Conservation (phyloP, 352 stramenopile species). For the Globisporangium heterothallicum region DNA sequence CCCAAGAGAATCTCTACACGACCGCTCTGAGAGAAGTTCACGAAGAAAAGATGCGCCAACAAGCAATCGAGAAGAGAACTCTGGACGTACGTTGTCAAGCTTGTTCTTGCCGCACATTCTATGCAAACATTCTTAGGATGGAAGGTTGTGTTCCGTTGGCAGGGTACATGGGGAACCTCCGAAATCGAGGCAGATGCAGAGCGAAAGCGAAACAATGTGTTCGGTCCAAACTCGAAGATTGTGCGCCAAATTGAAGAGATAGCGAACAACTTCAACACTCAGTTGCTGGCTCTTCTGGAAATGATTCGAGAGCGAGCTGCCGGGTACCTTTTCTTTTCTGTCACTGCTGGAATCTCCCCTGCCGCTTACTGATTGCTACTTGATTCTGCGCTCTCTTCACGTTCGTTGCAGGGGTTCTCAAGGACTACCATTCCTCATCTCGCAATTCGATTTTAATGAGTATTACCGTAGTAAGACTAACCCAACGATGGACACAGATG, state of each 20-base stretch:
- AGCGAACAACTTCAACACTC: slow-evolving; percentile 47
- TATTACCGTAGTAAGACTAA: slow-evolving; percentile 70
- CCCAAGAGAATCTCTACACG: slow-evolving; percentile 79
- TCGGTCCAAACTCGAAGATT: slow-evolving; percentile 43
- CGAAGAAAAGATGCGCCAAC: slow-evolving; percentile 43
- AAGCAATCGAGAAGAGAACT: slow-evolving; percentile 42
- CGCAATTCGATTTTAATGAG: slow-evolving; percentile 91
- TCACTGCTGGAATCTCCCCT: slow-evolving; percentile 1
- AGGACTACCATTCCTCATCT: slow-evolving; percentile 80
- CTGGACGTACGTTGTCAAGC: slow-evolving; percentile 37
- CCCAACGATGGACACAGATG: slow-evolving; percentile 34
- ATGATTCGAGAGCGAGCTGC: slow-evolving; percentile 54
- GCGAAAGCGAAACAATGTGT: slow-evolving; percentile 26
- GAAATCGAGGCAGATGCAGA: slow-evolving; percentile 46
- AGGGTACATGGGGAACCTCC: slow-evolving; percentile 59
- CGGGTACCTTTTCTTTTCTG: slow-evolving; percentile 25
- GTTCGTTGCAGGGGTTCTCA: slow-evolving; percentile 60
- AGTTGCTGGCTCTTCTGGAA: slow-evolving; percentile 67
- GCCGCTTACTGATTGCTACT: neutral
- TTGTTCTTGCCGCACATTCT: neutral
- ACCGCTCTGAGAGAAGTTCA: slow-evolving; percentile 69
- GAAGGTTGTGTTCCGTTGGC: neutral
- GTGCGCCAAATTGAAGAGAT: slow-evolving; percentile 64
- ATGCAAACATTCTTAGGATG: neutral
- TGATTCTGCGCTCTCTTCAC: no score